phyloP scores from a whole-genome alignment of 78 protist species.

The Mantamonas sphyraenae region DNA sequence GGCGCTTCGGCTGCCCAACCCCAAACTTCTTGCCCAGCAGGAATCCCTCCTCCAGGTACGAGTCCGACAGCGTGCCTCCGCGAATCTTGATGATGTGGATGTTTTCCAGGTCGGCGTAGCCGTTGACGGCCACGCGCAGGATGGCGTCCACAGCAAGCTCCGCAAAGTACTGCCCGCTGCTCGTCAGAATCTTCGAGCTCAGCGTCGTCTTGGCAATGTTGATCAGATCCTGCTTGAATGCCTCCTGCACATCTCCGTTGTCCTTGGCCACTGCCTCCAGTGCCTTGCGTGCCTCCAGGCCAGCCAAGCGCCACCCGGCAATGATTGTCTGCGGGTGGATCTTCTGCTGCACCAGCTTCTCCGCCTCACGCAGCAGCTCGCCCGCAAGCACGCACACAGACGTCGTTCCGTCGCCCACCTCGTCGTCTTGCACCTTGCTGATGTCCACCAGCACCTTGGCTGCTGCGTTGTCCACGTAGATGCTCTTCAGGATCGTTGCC shows the following conservation, averaged over 20 bases:
- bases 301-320: conserved; percentile 65
- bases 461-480: conserved; percentile 91
- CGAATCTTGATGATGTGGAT: conserved; percentile 90
- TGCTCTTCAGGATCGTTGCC: conserved; percentile 94
- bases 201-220: conserved; percentile 96
- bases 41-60: conserved; percentile 96
- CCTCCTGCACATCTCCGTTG: conserved; percentile 26
- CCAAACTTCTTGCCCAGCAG: conserved; percentile 93
- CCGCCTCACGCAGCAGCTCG: conserved; percentile 95
- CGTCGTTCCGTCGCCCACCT: conserved; percentile 99
- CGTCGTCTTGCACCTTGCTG: conserved; percentile 92
- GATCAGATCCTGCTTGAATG: conserved; percentile 75
- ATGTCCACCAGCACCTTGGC: conserved; percentile 90
- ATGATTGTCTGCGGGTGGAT: conserved; percentile 97
- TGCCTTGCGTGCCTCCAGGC: conserved; percentile 68
- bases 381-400: conserved; percentile 92
- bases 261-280: conserved; percentile 45
- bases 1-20: conserved; percentile 89
- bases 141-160: conserved; percentile 93
- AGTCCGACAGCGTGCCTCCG: conserved; percentile 86
- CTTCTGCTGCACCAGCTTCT: conserved; percentile 72
- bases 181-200: conserved; percentile 79
- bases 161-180: conserved; percentile 87
- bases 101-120: conserved; percentile 55
- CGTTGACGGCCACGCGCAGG: conserved; percentile 57